Base-by-base conservation (phyloP, 805 yeast genomes). In the Metschnikowia amazonensis region DNA sequence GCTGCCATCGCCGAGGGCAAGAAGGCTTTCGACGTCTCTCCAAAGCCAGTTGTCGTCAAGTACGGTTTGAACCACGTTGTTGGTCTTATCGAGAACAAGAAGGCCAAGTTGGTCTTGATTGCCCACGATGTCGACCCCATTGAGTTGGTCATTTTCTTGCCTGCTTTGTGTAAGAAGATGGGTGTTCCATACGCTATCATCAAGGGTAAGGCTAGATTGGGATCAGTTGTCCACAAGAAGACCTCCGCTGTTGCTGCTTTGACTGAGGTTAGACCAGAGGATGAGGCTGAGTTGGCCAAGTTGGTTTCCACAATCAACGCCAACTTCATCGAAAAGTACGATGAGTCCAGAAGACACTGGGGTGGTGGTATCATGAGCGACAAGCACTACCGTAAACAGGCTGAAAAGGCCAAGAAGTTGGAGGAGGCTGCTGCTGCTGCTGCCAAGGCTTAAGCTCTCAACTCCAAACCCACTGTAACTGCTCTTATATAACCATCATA, bases 81-180 rank as follows among this genome's bases (percentile, higher is more conserved):
- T 65, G 85, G 96, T 54, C 83, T 92, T 62, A 76, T 92, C 64
- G 99, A 92, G 84, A 88, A 89, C 95, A 94, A 92, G 86, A 92
- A 92, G 84, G 95, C 97, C 60, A 88, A 89, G 77, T 82, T 92
- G 64, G 97, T 92, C 55, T 82, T 92, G 75, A 92, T 92, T 67
- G 98, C 99, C 72, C 86, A 92, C 80, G 99, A 92, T 64, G 99
- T 92, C 65, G 99, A 92, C 81, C 99, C 99, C 69, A 87, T 92
- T 69, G 99, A 92, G 80, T 81, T 92, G 70, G 98, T 92, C 61
- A 79, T 92, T 66, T 92, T 88, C 86, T 79, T 92, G 65, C 99
- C 99, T 70, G 97, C 99, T 75, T 82, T 92, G 70, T 92, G 97
- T 81, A 89, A 92, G 80, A 94, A 94, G 86, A 83, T 92, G 95